Base-by-base conservation (phyloP, 78 protist genomes). In the Acrasis kona region DNA sequence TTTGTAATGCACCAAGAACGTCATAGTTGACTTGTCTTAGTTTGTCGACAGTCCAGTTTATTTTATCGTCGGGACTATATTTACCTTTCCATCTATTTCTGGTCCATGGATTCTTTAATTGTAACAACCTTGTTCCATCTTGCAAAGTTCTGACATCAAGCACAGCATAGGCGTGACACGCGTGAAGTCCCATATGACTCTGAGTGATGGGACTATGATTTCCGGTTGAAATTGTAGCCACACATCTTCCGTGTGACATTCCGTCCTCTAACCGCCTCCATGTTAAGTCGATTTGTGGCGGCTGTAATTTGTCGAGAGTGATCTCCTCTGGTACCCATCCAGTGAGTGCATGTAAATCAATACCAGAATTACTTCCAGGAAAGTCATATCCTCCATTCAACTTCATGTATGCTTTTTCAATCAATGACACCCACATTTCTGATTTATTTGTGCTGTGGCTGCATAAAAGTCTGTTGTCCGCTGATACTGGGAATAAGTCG, bases 371-470 rank as follows among this genome's bases (percentile, higher is more conserved):
- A n/a, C 19, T 19, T 38, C 69, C 71, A n/a, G 19, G 69, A 67
- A 38, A 34, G 19, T 19, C 19, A 67, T 67, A 67, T n/a, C 71
- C 71, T n/a, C 71, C 71, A 38, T 34, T 67, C 19, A 67, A n/a
- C 19, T 67, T 67, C 71, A 67, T 67, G 19, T 67, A 67, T 38
- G 71, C 71, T 67, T 67, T 67, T 19, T 67, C 71, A 19, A 67
- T n/a, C 19, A 67, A 67, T n/a, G 66, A 67, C 19, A 67, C 19
- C 71, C 71, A 67, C 38, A 67, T 19, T 67, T 67, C 71, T n/a
- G 19, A n/a, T 50, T 19, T 50, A 67, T 34, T 67, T 38, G 19
- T 67, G 19, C 66, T n/a, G 19, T 34, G 19, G 19, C 66, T n/a
- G 19, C 19, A 19, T 34, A 67, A 67, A n/a, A 67, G 19, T n/a